phyloP scores from a whole-genome alignment of 345 rosid species.

The Capsella bursapastoris region DNA sequence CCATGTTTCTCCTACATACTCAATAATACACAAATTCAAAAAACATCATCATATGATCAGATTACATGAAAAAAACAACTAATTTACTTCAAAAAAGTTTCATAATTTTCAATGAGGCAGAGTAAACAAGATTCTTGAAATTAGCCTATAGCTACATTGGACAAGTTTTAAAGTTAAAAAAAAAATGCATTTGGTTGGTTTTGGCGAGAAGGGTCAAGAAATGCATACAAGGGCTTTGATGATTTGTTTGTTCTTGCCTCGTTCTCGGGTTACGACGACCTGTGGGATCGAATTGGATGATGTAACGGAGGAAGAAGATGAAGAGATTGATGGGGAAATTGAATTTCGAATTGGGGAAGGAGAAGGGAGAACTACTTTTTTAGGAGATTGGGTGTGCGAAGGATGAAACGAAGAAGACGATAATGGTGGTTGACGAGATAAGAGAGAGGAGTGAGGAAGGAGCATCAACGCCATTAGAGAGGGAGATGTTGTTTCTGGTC shows the following conservation, averaged over 20 bases:
- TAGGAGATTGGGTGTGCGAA: conserved; percentile 29
- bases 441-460: conserved; percentile 41
- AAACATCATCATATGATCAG: too few species aligned
- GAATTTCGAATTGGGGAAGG: conserved; percentile 12
- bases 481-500: not conserved
- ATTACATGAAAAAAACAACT: too few species aligned
- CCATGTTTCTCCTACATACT: conserved; percentile 61
- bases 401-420: conserved; percentile 26
- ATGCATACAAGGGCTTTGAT: conserved; percentile 66
- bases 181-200: not conserved
- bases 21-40: too few species aligned
- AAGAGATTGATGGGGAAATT: conserved; percentile 30
- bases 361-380: not conserved
- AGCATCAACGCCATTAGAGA: conserved; percentile 44
- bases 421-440: conserved; percentile 35
- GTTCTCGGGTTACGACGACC: conserved; percentile 93
- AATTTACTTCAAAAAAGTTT: not conserved
- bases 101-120: not conserved
- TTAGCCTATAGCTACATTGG: not conserved
- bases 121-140: not conserved
- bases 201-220: not conserved
- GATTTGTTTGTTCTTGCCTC: conserved; percentile 88
- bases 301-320: conserved; percentile 28
- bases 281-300: conserved; percentile 51
- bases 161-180: not conserved